phyloP scores from a whole-genome alignment of 1,139 yeast species.

The Suhomyces bribrorum region DNA sequence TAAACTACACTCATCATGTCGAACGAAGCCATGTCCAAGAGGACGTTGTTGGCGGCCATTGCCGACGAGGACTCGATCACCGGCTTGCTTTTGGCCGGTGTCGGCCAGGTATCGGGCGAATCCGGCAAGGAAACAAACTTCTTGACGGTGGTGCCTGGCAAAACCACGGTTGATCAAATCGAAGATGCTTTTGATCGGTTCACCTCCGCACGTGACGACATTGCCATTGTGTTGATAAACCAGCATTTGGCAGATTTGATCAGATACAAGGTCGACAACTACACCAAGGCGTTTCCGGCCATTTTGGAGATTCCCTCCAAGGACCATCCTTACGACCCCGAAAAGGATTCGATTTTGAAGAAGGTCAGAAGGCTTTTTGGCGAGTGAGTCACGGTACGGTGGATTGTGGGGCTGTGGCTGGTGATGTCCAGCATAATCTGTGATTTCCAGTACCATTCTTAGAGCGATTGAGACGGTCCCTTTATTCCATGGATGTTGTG shows the following conservation, averaged over 20 bases:
- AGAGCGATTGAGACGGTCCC: too few species aligned
- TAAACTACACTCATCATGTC: slow-evolving; percentile 11
- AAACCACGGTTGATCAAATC: slow-evolving; percentile 75
- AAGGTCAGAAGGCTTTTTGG: slow-evolving; percentile 94
- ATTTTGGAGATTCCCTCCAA: slow-evolving; percentile 95
- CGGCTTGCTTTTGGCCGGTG: slow-evolving; percentile 92
- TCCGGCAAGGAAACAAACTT: slow-evolving; percentile 77
- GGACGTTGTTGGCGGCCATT: slow-evolving; percentile 84
- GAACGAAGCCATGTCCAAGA: slow-evolving; percentile 54
- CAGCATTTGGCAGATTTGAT: slow-evolving; percentile 95
- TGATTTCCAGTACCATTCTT: too few species aligned
- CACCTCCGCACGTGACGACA: slow-evolving; percentile 77
- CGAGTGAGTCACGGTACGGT: slow-evolving; percentile 46
- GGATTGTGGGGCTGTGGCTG: too few species aligned
- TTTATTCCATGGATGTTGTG: too few species aligned
- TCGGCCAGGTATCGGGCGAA: slow-evolving; percentile 78
- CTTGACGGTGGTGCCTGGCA: slow-evolving; percentile 73
- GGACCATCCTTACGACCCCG: slow-evolving; percentile 98
- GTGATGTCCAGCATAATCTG: too few species aligned
- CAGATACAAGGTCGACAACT: slow-evolving; percentile 77
- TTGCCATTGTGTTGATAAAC: slow-evolving; percentile 88
- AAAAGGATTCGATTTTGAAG: slow-evolving; percentile 92
- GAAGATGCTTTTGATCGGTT: slow-evolving; percentile 74
- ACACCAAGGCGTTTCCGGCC: slow-evolving; percentile 93
- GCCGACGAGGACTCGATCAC: slow-evolving; percentile 98